phyloP scores from a whole-genome alignment of 2,329 filamentous ascomycete genomes.

The Microthyrium microscopicum region DNA sequence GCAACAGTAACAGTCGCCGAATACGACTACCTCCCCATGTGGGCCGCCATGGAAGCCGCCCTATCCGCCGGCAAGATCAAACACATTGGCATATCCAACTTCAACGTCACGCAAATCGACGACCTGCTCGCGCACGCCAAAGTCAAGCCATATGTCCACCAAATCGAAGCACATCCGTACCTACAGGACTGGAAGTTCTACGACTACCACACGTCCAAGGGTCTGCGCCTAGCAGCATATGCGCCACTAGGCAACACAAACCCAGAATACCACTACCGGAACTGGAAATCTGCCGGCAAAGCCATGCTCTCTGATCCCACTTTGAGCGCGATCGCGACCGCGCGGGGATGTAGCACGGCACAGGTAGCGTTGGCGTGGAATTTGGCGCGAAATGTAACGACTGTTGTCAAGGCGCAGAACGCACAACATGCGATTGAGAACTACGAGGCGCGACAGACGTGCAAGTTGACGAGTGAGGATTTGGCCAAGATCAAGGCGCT shows the following conservation, averaged over 20 bases:
- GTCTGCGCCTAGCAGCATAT: slow-evolving; percentile 59
- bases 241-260: slow-evolving; percentile 32
- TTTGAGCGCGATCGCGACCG: no score
- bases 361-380: slow-evolving; percentile 6
- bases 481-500: slow-evolving; percentile 1
- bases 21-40: slow-evolving; percentile 5
- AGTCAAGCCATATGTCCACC: slow-evolving; percentile 50
- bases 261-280: neutral
- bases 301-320: neutral
- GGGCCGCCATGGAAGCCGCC: slow-evolving; percentile 7
- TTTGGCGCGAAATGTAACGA: slow-evolving; percentile 2
- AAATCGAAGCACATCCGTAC: slow-evolving; percentile 58
- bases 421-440: slow-evolving; percentile 2
- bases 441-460: slow-evolving; percentile 3
- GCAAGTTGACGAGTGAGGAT: slow-evolving; percentile 3
- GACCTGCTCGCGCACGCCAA: slow-evolving; percentile 32
- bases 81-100: slow-evolving; percentile 8
- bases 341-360: slow-evolving; percentile 2
- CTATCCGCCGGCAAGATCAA: slow-evolving; percentile 3
- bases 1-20: no score
- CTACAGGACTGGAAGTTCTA: slow-evolving; percentile 58
- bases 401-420: neutral
- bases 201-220: slow-evolving; percentile 49
- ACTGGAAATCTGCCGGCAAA: neutral
- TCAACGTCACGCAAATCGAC: slow-evolving; percentile 4